Percentiles rank a stretch among this genome's conserved stretches.
Conservation (phyloP, 2,329 filamentous ascomycete genomes). For the Penicillium verrucosum region DNA sequence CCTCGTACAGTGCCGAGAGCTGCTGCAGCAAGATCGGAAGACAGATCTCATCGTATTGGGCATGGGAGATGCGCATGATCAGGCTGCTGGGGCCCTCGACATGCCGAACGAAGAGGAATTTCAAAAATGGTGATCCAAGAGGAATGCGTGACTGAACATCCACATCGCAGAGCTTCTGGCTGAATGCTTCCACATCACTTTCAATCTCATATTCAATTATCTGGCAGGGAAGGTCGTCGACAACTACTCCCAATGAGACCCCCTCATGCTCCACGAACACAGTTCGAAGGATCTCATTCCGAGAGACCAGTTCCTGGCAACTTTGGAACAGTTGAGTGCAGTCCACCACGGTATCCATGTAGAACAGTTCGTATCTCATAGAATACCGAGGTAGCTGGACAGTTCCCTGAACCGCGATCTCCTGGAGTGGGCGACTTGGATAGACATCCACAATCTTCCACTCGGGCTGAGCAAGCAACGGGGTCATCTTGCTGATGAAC, state of each 20-base stretch:
- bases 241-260: slow-evolving; percentile 4
- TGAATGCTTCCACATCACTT: slow-evolving; percentile 45
- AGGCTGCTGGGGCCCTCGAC: slow-evolving; percentile 26
- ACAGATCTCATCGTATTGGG: slow-evolving; percentile 63
- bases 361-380: slow-evolving; percentile 59
- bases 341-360: slow-evolving; percentile 52
- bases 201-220: slow-evolving; percentile 49
- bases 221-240: slow-evolving; percentile 37
- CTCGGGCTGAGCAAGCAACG: slow-evolving; percentile 40
- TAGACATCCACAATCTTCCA: slow-evolving; percentile 49
- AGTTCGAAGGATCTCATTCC: slow-evolving; percentile 59
- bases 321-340: slow-evolving; percentile 44
- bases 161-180: slow-evolving; percentile 47
- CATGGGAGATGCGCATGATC: slow-evolving; percentile 57
- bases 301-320: slow-evolving; percentile 51
- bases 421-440: slow-evolving; percentile 55
- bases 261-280: slow-evolving; percentile 50
- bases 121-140: slow-evolving; percentile 54
- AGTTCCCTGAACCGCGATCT: slow-evolving; percentile 57
- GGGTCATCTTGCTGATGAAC: not conserved
- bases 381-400: slow-evolving; percentile 57
- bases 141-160: slow-evolving; percentile 54
- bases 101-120: slow-evolving; percentile 49
- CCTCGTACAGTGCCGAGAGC: slow-evolving; percentile 49
- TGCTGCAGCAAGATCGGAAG: slow-evolving; percentile 57